Evolutionary conservation across 768 basidiomycete species (phyloP).

Genomic region (Obba rivulosa): DNA sequence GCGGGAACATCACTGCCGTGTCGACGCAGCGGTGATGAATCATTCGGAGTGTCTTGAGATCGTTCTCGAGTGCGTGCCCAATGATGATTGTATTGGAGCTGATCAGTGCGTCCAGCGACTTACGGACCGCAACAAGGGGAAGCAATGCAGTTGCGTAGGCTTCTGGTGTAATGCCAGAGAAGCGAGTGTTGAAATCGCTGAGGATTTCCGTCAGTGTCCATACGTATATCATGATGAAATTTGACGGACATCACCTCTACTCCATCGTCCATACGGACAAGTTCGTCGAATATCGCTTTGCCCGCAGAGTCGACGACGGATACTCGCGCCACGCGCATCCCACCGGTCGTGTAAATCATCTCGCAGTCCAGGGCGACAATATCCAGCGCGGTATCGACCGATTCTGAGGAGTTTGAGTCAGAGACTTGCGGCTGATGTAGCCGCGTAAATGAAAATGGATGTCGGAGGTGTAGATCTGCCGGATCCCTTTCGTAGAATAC

Average conservation of each 20-base stretch:
- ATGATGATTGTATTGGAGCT: conserved; percentile 80
- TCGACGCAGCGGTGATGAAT: conserved; percentile 84
- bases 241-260: conserved; percentile 67
- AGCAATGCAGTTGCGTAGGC: conserved; percentile 54
- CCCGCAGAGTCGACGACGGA: conserved; percentile 83
- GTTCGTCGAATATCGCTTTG: conserved; percentile 71
- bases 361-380: conserved; percentile 94
- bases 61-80: conserved; percentile 91
- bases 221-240: neutral
- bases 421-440: conserved; percentile 4
- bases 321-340: conserved; percentile 85
- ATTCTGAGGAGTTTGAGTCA: conserved; percentile 22
- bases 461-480: conserved; percentile 63
- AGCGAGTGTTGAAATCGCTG: conserved; percentile 90
- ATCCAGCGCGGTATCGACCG: conserved; percentile 46
- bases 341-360: conserved; percentile 93
- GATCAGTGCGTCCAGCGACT: conserved; percentile 65
- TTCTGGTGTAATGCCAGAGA: conserved; percentile 73
- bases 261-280: conserved; percentile 75
- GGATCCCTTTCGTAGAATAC: conserved; percentile 82
- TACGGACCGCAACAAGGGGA: conserved; percentile 60
- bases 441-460: conserved; percentile 58
- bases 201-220: neutral
- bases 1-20: conserved; percentile 84
- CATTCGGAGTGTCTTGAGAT: conserved; percentile 84